Percentiles rank a stretch among this genome's conserved stretches.
These are phyloP conservation scores for Botryotinia narcissicola DNA, from an alignment of 2,329 filamentous ascomycete species.

Conservation along the genomic window DNA sequence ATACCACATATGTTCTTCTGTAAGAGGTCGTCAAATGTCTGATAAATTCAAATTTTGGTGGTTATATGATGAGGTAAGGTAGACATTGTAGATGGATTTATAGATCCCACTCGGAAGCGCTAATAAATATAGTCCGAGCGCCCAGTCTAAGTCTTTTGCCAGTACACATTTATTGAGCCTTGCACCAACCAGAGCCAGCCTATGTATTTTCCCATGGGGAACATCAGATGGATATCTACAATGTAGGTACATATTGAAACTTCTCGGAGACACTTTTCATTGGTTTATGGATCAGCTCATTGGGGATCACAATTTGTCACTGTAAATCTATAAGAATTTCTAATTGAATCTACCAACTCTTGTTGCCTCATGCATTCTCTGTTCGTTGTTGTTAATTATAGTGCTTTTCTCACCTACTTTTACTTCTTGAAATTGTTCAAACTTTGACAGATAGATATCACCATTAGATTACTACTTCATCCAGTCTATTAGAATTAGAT, in stretches of 20 bases:
- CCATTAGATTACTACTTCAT: background rate
- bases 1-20: background rate
- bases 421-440: background rate
- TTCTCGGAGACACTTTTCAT: background rate
- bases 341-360: background rate
- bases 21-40: background rate
- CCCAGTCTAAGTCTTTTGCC: background rate
- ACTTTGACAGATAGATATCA: too few species aligned
- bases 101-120: background rate
- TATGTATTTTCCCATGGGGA: constrained; percentile 5
- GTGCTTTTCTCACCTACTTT: background rate
- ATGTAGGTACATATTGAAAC: background rate
- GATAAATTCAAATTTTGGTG: background rate
- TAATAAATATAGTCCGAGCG: background rate
- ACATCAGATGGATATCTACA: background rate
- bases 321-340: background rate
- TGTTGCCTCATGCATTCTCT: background rate
- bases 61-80: background rate
- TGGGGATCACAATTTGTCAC: background rate
- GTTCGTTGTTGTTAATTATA: background rate
- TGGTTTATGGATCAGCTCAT: background rate
- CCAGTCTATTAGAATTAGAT: background rate
- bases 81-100: background rate
- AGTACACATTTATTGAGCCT: background rate
- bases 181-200: background rate